A percentile compares a stretch with the other conserved stretches of the same genome.
Evolutionary conservation across 78 protist species (phyloP).

Genomic region (Acrasis kona): DNA sequence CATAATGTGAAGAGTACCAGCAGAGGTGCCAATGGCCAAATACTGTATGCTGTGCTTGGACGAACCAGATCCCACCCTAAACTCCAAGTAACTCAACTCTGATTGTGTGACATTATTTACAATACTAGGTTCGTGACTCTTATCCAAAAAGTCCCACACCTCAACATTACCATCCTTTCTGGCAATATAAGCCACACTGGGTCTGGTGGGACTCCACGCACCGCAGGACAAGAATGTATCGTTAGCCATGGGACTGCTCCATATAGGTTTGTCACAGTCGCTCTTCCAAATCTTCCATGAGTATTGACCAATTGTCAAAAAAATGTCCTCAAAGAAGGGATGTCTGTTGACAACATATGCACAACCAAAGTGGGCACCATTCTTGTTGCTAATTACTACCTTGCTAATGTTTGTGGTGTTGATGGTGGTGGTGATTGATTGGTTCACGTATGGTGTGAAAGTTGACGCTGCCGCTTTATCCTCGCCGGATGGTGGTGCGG

Average conservation of each 20-base stretch:
- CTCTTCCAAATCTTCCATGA: background rate
- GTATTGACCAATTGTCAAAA: constrained; percentile 19
- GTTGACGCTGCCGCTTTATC: too few species aligned
- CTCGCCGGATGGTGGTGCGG: too few species aligned
- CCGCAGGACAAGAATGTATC: background rate
- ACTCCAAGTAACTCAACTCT: constrained; percentile 4
- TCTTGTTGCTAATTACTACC: too few species aligned
- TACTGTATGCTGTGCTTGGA: background rate
- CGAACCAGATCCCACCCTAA: constrained; percentile 3
- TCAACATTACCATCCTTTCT: constrained; percentile 20
- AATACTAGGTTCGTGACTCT: constrained; percentile 17
- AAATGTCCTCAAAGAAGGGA: background rate
- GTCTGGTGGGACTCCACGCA: constrained; percentile 12
- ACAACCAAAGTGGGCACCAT: constrained; percentile 10
- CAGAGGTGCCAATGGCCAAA: constrained; percentile 12
- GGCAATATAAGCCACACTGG: constrained; percentile 8
- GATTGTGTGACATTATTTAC: background rate
- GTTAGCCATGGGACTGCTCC: background rate
- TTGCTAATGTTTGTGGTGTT: too few species aligned
- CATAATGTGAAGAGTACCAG: background rate
- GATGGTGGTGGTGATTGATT: too few species aligned
- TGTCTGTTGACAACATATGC: background rate
- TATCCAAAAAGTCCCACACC: constrained; percentile 32
- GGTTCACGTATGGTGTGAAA: too few species aligned
- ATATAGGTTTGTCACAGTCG: background rate